Evolutionary conservation across 2,329 filamentous ascomycete genomes (phyloP).

Genomic region (Aspergillus felis): DNA sequence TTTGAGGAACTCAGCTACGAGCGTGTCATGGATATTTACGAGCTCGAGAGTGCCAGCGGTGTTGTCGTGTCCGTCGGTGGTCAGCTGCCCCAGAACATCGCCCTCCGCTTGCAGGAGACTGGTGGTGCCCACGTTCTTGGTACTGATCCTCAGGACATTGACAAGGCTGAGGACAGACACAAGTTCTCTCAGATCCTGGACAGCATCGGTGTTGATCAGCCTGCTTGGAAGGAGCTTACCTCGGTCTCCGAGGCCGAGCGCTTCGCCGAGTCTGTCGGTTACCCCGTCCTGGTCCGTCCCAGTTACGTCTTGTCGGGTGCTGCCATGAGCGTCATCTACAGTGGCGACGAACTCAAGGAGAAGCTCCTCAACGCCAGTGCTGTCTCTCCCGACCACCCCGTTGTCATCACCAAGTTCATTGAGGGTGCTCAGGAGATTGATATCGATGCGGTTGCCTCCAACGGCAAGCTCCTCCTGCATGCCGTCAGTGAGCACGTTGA

Average conservation of each 20-base stretch:
- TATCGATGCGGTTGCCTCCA: slow-evolving; percentile 84
- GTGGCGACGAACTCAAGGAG: slow-evolving; percentile 83
- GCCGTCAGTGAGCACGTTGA: slow-evolving; percentile 95
- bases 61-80: slow-evolving; percentile 95
- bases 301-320: slow-evolving; percentile 95
- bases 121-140: slow-evolving; percentile 88
- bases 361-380: slow-evolving; percentile 87
- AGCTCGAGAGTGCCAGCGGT: slow-evolving; percentile 77
- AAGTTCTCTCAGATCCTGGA: slow-evolving; percentile 98
- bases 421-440: slow-evolving; percentile 96
- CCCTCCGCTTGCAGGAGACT: slow-evolving; percentile 84
- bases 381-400: slow-evolving; percentile 93
- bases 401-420: slow-evolving; percentile 98
- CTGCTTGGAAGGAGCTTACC: slow-evolving; percentile 95
- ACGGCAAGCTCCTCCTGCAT: slow-evolving; percentile 83
- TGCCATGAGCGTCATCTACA: slow-evolving; percentile 95
- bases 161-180: slow-evolving; percentile 96
- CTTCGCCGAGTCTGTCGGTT: slow-evolving; percentile 81
- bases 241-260: slow-evolving; percentile 82
- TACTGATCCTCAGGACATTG: slow-evolving; percentile 89
- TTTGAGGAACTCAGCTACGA: slow-evolving; percentile 97
- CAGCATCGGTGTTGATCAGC: slow-evolving; percentile 94
- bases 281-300: slow-evolving; percentile 91
- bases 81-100: slow-evolving; percentile 96
- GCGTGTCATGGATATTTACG: slow-evolving; percentile 98